Base-by-base conservation (phyloP, 1,284 basidiomycete genomes). In the Ceratorhiza oryzae-sativae region DNA sequence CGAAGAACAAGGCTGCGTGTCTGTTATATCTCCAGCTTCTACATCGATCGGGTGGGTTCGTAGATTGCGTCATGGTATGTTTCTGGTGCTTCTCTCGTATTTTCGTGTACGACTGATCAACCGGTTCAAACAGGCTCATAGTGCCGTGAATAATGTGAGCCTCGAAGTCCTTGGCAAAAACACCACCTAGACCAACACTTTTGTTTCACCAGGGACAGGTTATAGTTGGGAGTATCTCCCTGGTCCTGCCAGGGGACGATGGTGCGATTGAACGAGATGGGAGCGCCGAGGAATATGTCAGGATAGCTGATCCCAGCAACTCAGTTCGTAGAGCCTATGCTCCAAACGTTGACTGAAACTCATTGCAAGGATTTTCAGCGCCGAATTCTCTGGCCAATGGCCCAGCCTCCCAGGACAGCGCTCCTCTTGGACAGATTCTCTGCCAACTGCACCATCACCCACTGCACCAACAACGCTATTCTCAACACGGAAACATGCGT, bases 391-490 rank as follows among this genome's bases (percentile, higher is more conserved):
- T 68, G 53, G 72, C 30, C 25, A 32, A 32, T 18, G 9, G 3
- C 72, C 75, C 88, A 89, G 76, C 90, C 88, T 13, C 83, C 85
- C 49, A 85, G 90, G 42, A 90, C 89, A 0, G 88, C 89, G 10
- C 84, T 92, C 71, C 90, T 92, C 74, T 85, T 92, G 39, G 86
- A 92, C 77, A 85, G 90, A 34, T 92, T 92, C 80, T 87, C 87
- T 2, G 77, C 84, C 71, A 82, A 84, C 73, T 89, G 88, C 77
- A 82, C 85, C 0, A 84, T 92, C 48, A 79, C 87, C 61, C 90
- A 90, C 75, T 88, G 87, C 76, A 88, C 89, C 23, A 92, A 92
- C 75, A 86, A 90, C 76, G 84, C 86, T 71, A 81, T 92, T 27
- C 77, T 92, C 27, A 80, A 84, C 2, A 84, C 87, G 9, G 84